These are phyloP conservation scores for Gracilaria caudata DNA, from an alignment of 23 red algal species.

Conservation along the genomic window DNA sequence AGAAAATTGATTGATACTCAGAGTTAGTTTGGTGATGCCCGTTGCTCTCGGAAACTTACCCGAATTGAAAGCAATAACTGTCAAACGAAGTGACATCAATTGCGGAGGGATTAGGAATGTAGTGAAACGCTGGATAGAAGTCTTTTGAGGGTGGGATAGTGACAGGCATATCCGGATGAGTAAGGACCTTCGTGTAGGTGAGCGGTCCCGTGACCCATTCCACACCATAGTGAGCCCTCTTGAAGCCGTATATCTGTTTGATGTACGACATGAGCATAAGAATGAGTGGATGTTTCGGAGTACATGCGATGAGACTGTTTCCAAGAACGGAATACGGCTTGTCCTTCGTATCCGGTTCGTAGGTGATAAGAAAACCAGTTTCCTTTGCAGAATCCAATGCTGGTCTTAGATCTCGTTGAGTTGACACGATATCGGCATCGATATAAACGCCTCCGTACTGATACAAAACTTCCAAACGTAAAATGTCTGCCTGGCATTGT, in stretches of 20 bases:
- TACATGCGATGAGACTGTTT: constrained; percentile 76
- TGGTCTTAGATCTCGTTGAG: constrained; percentile 37
- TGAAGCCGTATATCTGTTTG: constrained; percentile 54
- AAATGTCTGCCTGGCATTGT: constrained; percentile 83
- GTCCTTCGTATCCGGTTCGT: constrained; percentile 81
- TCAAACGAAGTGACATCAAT: constrained; percentile 72
- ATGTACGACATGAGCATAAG: constrained; percentile 77
- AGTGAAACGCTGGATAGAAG: constrained; percentile 82
- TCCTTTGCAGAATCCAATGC: constrained; percentile 44
- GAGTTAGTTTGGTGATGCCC: not conserved
- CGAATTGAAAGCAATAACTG: constrained; percentile 78
- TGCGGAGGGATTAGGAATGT: constrained; percentile 70
- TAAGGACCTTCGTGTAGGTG: constrained; percentile 66
- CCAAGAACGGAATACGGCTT: constrained; percentile 78
- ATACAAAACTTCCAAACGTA: constrained; percentile 79
- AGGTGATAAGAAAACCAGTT: constrained; percentile 67
- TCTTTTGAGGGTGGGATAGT: constrained; percentile 51
- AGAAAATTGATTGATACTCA: not conserved
- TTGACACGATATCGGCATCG: constrained; percentile 77
- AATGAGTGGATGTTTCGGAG: constrained; percentile 75
- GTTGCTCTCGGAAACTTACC: constrained; percentile 11
- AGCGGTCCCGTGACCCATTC: constrained; percentile 86
- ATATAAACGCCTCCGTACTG: constrained; percentile 77
- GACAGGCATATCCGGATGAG: constrained; percentile 71
- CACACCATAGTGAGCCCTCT: constrained; percentile 74